Conservation (phyloP, 2,329 filamentous ascomycete species). For the Teratosphaeria gauchensis region DNA sequence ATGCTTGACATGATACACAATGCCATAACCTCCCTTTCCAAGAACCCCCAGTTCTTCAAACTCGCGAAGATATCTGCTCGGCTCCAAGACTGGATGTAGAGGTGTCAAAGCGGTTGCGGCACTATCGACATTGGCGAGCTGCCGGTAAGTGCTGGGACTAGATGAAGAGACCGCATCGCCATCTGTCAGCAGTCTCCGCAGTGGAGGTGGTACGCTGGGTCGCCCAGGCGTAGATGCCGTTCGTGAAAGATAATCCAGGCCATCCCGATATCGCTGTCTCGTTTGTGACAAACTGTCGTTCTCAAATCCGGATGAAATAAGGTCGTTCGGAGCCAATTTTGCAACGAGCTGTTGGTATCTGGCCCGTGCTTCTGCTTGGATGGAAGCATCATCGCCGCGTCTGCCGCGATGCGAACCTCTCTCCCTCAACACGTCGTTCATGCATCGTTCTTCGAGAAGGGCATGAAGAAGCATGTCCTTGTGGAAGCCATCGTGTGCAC, state of each 20-base stretch:
- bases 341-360: slow-evolving; percentile 31
- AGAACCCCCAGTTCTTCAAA: slow-evolving; percentile 47
- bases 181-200: slow-evolving; percentile 14
- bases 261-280: slow-evolving; percentile 28
- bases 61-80: slow-evolving; percentile 40
- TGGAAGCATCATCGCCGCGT: slow-evolving; percentile 27
- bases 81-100: slow-evolving; percentile 15
- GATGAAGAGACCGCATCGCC: neutral
- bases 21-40: slow-evolving; percentile 52
- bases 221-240: neutral
- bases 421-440: slow-evolving; percentile 29
- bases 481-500: neutral
- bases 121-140: neutral
- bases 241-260: slow-evolving; percentile 23
- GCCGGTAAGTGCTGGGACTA: neutral
- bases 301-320: slow-evolving; percentile 30
- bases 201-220: slow-evolving; percentile 6
- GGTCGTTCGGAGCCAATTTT: slow-evolving; percentile 26
- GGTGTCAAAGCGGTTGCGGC: neutral
- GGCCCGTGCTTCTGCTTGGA: slow-evolving; percentile 26
- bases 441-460: slow-evolving; percentile 35
- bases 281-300: slow-evolving; percentile 25
- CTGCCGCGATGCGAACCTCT: slow-evolving; percentile 2
- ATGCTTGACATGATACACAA: slow-evolving; percentile 52
- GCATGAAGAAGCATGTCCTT: slow-evolving; percentile 35